Evolutionary conservation across 2,329 filamentous ascomycete genomes (phyloP).

Genomic region (Catunica adiposa): DNA sequence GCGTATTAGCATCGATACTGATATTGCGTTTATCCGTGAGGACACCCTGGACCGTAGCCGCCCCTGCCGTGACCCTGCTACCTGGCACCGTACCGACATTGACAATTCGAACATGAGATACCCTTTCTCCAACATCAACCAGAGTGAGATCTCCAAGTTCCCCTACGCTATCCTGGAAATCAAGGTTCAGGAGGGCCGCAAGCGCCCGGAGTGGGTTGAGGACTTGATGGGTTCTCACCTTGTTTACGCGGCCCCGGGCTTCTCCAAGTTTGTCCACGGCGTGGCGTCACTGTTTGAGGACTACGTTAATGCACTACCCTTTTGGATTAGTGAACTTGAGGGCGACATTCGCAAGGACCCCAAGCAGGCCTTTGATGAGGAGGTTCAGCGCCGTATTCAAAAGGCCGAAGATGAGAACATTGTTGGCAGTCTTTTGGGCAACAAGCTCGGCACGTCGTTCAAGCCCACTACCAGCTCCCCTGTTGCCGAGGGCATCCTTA

Average conservation of each 20-base stretch:
- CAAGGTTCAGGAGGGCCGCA: conserved; percentile 61
- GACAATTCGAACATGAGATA: conserved; percentile 69
- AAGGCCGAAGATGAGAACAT: conserved; percentile 74
- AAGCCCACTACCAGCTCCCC: conserved; percentile 50
- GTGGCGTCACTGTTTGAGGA: conserved; percentile 86
- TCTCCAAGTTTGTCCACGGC: conserved; percentile 95
- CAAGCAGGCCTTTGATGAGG: conserved; percentile 74
- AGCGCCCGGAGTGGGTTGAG: conserved; percentile 69
- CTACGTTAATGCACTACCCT: conserved; percentile 86
- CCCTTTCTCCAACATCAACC: conserved; percentile 73
- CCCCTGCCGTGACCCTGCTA: conserved; percentile 73
- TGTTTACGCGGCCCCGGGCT: conserved; percentile 73
- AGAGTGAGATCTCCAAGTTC: conserved; percentile 81
- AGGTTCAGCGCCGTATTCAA: conserved; percentile 68
- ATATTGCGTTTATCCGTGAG: conserved; percentile 72
- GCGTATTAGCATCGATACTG: conserved; percentile 81
- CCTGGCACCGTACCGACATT: conserved; percentile 87
- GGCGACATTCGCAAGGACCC: conserved; percentile 89
- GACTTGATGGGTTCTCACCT: conserved; percentile 88
- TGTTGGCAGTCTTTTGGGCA: conserved; percentile 72
- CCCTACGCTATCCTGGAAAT: conserved; percentile 86
- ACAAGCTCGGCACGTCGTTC: conserved; percentile 33
- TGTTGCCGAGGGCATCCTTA: conserved; percentile 44
- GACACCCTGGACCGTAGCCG: conserved; percentile 61
- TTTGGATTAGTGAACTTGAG: conserved; percentile 87